Evolutionary conservation across 225 moss, liverwort and hornwort genomes (phyloP), one percentile per base, ranked within the genome.

Genomic region (Physcomitrium patens): DNA sequence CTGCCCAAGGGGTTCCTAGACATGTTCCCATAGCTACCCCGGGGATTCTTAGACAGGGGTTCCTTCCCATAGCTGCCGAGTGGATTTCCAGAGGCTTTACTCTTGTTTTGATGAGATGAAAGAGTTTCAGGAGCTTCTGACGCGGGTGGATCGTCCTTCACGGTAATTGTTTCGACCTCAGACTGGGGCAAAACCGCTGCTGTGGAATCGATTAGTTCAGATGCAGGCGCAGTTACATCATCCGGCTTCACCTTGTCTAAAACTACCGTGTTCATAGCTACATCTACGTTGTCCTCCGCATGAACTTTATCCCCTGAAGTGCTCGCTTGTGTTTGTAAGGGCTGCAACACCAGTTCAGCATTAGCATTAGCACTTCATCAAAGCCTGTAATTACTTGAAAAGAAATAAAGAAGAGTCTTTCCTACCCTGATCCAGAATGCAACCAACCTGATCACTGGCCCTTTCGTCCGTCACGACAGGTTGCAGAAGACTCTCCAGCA

Each of bases 361-460:
- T 28, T 9, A 51, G 56, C 74, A 66, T 60, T 11, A 69, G 43
- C 12, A 48, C 10, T 1, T 27, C 2, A 50, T 67, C 43, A 61
- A 59, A 73, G 59, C 1, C 55, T 49, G 54, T 0, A 60, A 55
- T 42, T 51, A 16, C 22, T 52, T 16, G 14, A 26, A 20, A 53
- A 72, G 18, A n/a, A 57, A 22, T 37, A 5, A 2, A 0, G 2
- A 47, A 11, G 46, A 63, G 54, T 8, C 27, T 43, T 70, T 73
- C 64, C 10, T 45, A 74, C 3, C 20, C 24, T 62, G 27, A 45
- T 61, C 16, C 58, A 58, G 10, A 72, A 65, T 1, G 13, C 42
- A 81, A 42, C 74, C 24, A 69, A 89, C 86, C 86, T 86, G 54
- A 42, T 83, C 62, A 3, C 22, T 24, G 60, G 28, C 49, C 43